Evolutionary conservation across 2,329 filamentous ascomycete genomes (phyloP).

Genomic region (Corniculantispora saksenae): DNA sequence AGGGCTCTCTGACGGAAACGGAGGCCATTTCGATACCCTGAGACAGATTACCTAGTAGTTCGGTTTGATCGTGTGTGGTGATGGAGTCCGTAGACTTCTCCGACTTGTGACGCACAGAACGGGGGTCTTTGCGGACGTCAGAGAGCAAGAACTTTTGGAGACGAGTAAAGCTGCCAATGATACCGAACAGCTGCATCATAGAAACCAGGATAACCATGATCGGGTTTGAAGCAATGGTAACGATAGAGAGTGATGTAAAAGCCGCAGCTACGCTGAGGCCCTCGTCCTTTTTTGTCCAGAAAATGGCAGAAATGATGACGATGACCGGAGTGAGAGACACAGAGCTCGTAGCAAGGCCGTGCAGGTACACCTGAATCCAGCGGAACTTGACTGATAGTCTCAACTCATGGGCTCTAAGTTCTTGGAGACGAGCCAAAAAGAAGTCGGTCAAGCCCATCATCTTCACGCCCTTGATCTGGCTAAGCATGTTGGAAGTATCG

Average conservation of each 20-base stretch:
- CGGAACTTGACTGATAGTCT: conserved; percentile 39
- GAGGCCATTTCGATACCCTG: not conserved
- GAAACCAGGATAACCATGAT: conserved; percentile 35
- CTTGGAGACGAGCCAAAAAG: conserved; percentile 34
- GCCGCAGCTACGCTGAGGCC: conserved; percentile 35
- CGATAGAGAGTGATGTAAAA: conserved; percentile 39
- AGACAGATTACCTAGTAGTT: not conserved
- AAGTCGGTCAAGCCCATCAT: conserved; percentile 43
- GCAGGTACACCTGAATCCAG: conserved; percentile 35
- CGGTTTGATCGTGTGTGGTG: not conserved
- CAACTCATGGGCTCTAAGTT: conserved; percentile 40
- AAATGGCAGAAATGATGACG: conserved; percentile 37
- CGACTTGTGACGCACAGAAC: not conserved
- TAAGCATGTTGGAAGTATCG: conserved; percentile 41
- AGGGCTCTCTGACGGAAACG: not conserved
- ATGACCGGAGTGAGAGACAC: conserved; percentile 33
- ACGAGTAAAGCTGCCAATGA: conserved; percentile 34
- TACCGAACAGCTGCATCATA: conserved; percentile 35
- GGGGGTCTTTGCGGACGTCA: conserved; percentile 26
- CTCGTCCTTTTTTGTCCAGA: conserved; percentile 31
- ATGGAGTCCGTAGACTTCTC: not conserved
- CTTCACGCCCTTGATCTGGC: conserved; percentile 45
- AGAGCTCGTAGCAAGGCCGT: conserved; percentile 31
- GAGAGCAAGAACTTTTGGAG: conserved; percentile 36
- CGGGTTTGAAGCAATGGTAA: conserved; percentile 35